Evolutionary conservation across 139 green algal species (phyloP).

Genomic region (Chlorella ohadii): DNA sequence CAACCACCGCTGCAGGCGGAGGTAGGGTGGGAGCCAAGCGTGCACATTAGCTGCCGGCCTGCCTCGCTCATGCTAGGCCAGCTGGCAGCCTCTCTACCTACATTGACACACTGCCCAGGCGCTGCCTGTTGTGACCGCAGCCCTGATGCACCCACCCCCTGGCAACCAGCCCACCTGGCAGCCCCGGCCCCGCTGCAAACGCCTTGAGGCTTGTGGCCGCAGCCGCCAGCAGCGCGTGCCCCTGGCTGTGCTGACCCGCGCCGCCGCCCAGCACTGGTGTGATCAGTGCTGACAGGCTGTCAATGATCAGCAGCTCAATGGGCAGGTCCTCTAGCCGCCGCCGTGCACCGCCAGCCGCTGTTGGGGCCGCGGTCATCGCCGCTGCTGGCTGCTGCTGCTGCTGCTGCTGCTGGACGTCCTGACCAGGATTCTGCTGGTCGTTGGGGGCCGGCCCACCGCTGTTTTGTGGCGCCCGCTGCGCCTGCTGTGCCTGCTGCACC

Average conservation of each 20-base stretch:
- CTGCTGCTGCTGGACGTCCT: not conserved
- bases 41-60: not conserved
- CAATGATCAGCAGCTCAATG: slow-evolving; percentile 34
- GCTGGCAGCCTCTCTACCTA: too few species aligned
- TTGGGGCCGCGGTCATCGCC: too few species aligned
- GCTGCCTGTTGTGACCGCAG: too few species aligned
- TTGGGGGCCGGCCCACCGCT: too few species aligned
- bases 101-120: too few species aligned
- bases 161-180: not conserved
- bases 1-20: slow-evolving; percentile 31
- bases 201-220: slow-evolving; percentile 13
- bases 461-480: not conserved
- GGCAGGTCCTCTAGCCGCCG: not conserved
- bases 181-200: not conserved
- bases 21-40: not conserved
- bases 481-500: not conserved
- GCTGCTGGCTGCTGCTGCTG: not conserved
- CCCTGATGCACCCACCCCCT: too few species aligned
- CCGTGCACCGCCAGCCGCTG: not conserved
- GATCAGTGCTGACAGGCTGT: slow-evolving; percentile 31
- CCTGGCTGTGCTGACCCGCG: slow-evolving; percentile 31
- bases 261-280: slow-evolving; percentile 30
- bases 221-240: slow-evolving; percentile 38
- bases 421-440: not conserved
- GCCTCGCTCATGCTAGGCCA: not conserved